phyloP scores from a whole-genome alignment of 805 yeast species.

The Schwanniomyces yamadae region DNA sequence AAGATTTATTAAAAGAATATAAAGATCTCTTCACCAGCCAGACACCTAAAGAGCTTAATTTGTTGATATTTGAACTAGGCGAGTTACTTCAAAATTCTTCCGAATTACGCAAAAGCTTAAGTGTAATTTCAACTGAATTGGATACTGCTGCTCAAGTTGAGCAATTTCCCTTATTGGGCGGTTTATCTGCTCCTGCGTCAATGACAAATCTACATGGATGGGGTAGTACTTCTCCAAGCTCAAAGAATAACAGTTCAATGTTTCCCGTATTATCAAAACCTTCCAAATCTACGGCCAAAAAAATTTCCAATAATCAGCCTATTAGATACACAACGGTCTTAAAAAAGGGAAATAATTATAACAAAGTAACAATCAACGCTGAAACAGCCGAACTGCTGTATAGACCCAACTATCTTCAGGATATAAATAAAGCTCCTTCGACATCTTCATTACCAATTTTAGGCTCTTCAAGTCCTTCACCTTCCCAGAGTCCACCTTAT shows the following conservation, averaged over 20 bases:
- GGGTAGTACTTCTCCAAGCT: constrained; percentile 16
- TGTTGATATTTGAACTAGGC: constrained; percentile 60
- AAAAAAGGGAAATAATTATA: constrained; percentile 15
- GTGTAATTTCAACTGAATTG: constrained; percentile 21
- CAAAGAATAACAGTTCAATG: constrained; percentile 17
- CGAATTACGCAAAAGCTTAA: constrained; percentile 38
- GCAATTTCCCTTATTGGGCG: constrained; percentile 52
- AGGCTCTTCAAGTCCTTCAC: constrained; percentile 24
- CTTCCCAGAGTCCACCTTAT: constrained; percentile 16
- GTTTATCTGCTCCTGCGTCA: constrained; percentile 9
- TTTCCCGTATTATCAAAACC: constrained; percentile 38
- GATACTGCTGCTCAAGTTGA: constrained; percentile 24
- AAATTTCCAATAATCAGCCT: constrained; percentile 21
- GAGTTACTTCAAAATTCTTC: constrained; percentile 54
- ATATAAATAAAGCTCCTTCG: constrained; percentile 13
- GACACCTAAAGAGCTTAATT: constrained; percentile 48
- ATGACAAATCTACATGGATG: constrained; percentile 22
- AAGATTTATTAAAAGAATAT: constrained; percentile 48
- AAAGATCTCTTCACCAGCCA: constrained; percentile 43
- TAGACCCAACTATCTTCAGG: constrained; percentile 33
- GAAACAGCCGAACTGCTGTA: constrained; percentile 21
- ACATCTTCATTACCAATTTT: constrained; percentile 29
- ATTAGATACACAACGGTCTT: constrained; percentile 36
- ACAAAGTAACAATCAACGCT: constrained; percentile 12
- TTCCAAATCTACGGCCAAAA: constrained; percentile 12